Base-by-base conservation (phyloP, 1,284 basidiomycete genomes). In the Moesziomyces sp. region DNA sequence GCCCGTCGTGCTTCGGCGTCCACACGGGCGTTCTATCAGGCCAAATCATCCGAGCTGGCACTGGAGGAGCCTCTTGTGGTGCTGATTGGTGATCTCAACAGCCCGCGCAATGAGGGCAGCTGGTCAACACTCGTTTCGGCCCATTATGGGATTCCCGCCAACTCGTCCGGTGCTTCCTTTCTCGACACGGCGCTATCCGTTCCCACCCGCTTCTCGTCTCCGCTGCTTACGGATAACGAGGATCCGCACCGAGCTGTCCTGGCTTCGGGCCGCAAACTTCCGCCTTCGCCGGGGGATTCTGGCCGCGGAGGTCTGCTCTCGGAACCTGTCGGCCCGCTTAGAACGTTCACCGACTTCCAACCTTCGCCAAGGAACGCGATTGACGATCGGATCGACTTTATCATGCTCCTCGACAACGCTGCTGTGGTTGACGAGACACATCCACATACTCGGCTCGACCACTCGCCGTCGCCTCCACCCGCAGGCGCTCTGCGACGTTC, bases 81-180 rank as follows among this genome's bases (percentile, higher is more conserved):
- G n/a, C 58, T 79, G 2, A 70, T 75, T 13, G 75, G 77, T 19
- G 75, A 77, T 45, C 64, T 79, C 42, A 79, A 78, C 57, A 69
- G 64, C 23, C 75, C 77, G 9, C 64, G 75, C 14, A 72, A 70
- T 35, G 72, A 79, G 47, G 57, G 54, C 2, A 51, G 46, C 28
- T 77, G 77, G 75, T 58, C 62, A 7, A 69, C 59, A 1, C 68
- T 79, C 30, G 74, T 77, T 38, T 64, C 68, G 3, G 68, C 72
- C 5, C 66, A 73, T 14, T 78, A 78, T 45, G 57, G 46, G 1
- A 10, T 73, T 0, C 26, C 55, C 3, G 52, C 56, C 8, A 68
- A 71, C 23, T 58, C 57, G 9, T 48, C 51, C 18, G 65, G 58
- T 11, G 19, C 56, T 11, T 58, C 58, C 5, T 76, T 76, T 50